Evolutionary conservation across 2,329 filamentous ascomycete species (phyloP).

Genomic region (Ophiognomonia clavigignenti-juglandacearum): DNA sequence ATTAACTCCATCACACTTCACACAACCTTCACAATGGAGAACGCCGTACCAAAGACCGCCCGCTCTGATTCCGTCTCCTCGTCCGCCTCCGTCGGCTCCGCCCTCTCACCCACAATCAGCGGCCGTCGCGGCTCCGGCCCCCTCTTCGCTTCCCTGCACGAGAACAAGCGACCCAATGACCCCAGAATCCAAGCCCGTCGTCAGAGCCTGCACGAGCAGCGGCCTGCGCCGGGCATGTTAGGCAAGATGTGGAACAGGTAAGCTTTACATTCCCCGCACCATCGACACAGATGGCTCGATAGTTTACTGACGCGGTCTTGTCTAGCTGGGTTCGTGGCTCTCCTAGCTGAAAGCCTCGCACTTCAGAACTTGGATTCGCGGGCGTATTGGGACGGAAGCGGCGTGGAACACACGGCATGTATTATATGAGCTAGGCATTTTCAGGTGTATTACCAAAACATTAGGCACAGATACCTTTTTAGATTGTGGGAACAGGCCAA

Average conservation of each 20-base stretch:
- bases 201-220: slow-evolving; percentile 51
- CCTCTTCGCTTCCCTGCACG: slow-evolving; percentile 47
- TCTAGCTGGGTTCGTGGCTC: slow-evolving; percentile 6
- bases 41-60: slow-evolving; percentile 4
- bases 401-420: no score
- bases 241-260: slow-evolving; percentile 55
- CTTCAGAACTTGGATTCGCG: no score
- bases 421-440: no score
- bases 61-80: slow-evolving; percentile 16
- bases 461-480: no score
- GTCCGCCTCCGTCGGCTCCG: neutral
- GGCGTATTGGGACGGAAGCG: no score
- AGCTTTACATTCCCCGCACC: slow-evolving; percentile 22
- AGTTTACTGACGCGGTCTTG: neutral
- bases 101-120: slow-evolving; percentile 17
- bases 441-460: no score
- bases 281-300: neutral
- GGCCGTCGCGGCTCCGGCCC: slow-evolving; percentile 36
- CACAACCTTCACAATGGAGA: no score
- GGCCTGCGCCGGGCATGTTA: slow-evolving; percentile 42
- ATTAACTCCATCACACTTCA: neutral
- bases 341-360: no score
- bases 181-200: slow-evolving; percentile 41
- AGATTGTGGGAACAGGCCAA: no score
- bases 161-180: slow-evolving; percentile 44